A percentile compares a stretch with the other conserved stretches of the same genome.
These are phyloP conservation scores for Trypanosoma platydactyli DNA, from an alignment of 208 protist species.

Conservation along the genomic window DNA sequence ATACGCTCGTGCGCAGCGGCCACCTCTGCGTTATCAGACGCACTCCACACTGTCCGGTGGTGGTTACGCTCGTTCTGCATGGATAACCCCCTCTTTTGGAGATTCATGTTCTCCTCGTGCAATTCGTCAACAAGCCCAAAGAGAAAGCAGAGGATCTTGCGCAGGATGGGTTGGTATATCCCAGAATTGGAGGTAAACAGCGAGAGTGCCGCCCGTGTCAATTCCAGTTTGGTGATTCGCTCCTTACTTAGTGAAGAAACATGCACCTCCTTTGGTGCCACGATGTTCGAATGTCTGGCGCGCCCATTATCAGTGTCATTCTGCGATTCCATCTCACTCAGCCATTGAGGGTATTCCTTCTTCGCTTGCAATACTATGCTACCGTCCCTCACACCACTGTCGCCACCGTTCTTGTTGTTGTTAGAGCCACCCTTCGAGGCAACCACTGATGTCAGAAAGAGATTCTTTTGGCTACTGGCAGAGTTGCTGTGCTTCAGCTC, in stretches of 20 bases:
- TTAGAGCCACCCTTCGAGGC: neutral
- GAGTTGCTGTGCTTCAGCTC: neutral
- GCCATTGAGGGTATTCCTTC: conserved; percentile 8
- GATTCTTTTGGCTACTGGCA: conserved; percentile 5
- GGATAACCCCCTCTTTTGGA: neutral
- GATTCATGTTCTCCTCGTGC: conserved; percentile 32
- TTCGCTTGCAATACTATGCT: neutral
- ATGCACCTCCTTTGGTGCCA: neutral
- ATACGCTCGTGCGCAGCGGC: conserved; percentile 63
- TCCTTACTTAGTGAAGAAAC: neutral
- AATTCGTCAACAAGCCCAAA: conserved; percentile 75
- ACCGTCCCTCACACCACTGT: neutral
- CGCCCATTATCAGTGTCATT: conserved; percentile 1
- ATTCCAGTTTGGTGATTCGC: conserved; percentile 44
- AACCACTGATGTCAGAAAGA: conserved; percentile 15
- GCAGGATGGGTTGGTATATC: conserved; percentile 60
- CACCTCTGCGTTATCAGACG: conserved; percentile 46
- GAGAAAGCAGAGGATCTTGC: conserved; percentile 69
- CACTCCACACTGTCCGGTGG: conserved; percentile 8
- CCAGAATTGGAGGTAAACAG: conserved; percentile 82
- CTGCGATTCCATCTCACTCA: conserved; percentile 1
- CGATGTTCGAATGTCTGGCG: neutral
- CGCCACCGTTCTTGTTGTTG: neutral
- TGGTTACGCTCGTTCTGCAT: conserved; percentile 1
- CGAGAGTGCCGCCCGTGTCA: conserved; percentile 68